Percentiles rank a stretch among this genome's conserved stretches.
Conservation (phyloP, 2,329 filamentous ascomycete species). For the Elsinoe fawcettii region DNA sequence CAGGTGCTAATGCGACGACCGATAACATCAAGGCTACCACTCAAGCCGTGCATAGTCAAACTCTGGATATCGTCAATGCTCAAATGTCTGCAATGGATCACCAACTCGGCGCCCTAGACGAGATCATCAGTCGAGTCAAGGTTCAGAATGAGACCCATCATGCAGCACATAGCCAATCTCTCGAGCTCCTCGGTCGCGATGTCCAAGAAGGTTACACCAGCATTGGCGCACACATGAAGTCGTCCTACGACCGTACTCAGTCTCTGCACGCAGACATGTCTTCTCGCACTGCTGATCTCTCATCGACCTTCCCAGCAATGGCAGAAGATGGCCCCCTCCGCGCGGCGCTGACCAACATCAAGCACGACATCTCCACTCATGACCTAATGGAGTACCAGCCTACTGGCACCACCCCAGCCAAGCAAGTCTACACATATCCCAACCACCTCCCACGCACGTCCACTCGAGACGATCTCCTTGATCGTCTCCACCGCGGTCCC, state of each 20-base stretch:
- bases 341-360: conserved; percentile 62
- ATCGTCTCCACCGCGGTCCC: conserved; percentile 40
- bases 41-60: conserved; percentile 82
- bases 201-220: conserved; percentile 66
- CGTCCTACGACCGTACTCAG: conserved; percentile 60
- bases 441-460: conserved; percentile 70
- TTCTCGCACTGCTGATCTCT: conserved; percentile 49
- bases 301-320: conserved; percentile 55
- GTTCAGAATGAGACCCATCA: conserved; percentile 74
- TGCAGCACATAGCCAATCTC: conserved; percentile 56
- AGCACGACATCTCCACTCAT: conserved; percentile 57
- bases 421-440: conserved; percentile 72
- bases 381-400: conserved; percentile 70
- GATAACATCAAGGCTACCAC: conserved; percentile 76
- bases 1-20: conserved; percentile 68
- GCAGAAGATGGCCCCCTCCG: conserved; percentile 49
- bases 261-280: conserved; percentile 53
- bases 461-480: conserved; percentile 49
- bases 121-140: conserved; percentile 76
- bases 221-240: conserved; percentile 62
- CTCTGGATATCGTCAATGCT: conserved; percentile 78
- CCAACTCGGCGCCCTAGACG: conserved; percentile 86
- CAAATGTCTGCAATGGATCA: conserved; percentile 79
- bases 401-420: conserved; percentile 80
- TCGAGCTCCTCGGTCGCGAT: conserved; percentile 57